A percentile compares a stretch with the other conserved stretches of the same genome.
phyloP scores from a whole-genome alignment of 169 alveolate species.

The Cryptosporidium baileyi region DNA sequence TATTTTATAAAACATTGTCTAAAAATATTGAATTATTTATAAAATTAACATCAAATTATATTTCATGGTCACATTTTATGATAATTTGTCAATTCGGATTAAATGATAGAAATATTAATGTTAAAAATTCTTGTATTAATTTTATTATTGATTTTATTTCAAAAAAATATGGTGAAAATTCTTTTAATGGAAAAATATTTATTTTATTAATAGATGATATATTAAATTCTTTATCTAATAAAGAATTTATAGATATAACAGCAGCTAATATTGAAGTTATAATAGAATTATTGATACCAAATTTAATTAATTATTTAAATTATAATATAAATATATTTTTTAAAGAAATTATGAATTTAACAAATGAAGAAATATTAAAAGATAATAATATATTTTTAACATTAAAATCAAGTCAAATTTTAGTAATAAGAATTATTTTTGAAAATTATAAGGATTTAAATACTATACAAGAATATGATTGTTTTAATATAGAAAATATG shows the following conservation, averaged over 20 bases:
- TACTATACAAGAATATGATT: not conserved
- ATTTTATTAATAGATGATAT: conserved; percentile 28
- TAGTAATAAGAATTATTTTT: not conserved
- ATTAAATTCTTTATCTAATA: not conserved
- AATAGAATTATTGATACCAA: not conserved
- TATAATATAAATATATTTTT: not conserved
- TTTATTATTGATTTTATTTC: conserved; percentile 7
- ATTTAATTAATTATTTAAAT: not conserved
- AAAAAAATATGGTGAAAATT: not conserved
- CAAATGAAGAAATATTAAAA: not conserved
- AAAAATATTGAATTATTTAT: not conserved
- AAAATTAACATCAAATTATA: not conserved
- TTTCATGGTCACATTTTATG: conserved; percentile 39
- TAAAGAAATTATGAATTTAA: not conserved
- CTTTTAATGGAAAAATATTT: conserved; percentile 11
- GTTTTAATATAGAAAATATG: not conserved
- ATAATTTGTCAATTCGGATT: conserved; percentile 50
- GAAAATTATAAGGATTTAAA: not conserved
- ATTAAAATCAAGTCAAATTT: conserved; percentile 5
- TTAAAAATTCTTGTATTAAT: not conserved
- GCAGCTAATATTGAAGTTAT: conserved; percentile 44
- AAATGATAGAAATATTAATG: conserved; percentile 7
- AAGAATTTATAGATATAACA: not conserved
- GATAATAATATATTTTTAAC: not conserved
- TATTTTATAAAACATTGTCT: not conserved